phyloP scores from a whole-genome alignment of 2,329 filamentous ascomycete species.

The Blastomyces percursus region DNA sequence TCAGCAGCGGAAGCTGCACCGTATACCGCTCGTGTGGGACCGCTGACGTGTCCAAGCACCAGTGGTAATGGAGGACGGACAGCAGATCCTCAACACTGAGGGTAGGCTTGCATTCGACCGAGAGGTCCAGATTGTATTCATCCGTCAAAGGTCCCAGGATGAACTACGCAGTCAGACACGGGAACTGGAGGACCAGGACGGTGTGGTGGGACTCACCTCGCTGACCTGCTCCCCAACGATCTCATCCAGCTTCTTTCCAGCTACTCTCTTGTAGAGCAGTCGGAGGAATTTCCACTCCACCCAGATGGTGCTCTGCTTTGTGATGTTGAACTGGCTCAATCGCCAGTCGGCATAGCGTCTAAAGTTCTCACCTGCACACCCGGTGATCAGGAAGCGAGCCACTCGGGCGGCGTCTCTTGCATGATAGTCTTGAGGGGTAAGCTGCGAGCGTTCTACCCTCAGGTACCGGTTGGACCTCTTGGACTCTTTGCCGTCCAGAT shows the following conservation, averaged over 20 bases:
- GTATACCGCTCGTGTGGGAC: constrained; percentile 5
- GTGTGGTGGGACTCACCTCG: too few species aligned
- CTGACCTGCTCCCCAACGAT: too few species aligned
- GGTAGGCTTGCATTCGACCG: neutral
- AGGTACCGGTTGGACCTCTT: too few species aligned
- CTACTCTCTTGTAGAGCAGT: neutral
- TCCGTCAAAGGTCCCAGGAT: constrained; percentile 3
- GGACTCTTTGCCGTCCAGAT: too few species aligned
- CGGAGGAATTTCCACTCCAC: constrained; percentile 9
- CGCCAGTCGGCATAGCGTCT: constrained; percentile 5
- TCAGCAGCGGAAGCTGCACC: constrained; percentile 1
- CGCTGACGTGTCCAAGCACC: neutral
- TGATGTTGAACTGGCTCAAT: constrained; percentile 6
- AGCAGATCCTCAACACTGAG: constrained; percentile 3
- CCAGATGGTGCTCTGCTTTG: constrained; percentile 7
- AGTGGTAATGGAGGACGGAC: constrained; percentile 5
- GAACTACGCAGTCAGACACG: constrained; percentile 2
- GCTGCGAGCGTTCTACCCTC: too few species aligned
- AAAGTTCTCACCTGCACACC: constrained; percentile 5
- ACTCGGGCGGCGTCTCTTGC: too few species aligned
- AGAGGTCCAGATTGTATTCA: constrained; percentile 5
- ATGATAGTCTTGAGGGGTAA: too few species aligned
- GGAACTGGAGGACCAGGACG: neutral
- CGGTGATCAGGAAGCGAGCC: too few species aligned
- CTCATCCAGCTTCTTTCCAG: neutral